Conservation (phyloP, 176 grass and related monocot species). For the Musa schizocarpa region DNA sequence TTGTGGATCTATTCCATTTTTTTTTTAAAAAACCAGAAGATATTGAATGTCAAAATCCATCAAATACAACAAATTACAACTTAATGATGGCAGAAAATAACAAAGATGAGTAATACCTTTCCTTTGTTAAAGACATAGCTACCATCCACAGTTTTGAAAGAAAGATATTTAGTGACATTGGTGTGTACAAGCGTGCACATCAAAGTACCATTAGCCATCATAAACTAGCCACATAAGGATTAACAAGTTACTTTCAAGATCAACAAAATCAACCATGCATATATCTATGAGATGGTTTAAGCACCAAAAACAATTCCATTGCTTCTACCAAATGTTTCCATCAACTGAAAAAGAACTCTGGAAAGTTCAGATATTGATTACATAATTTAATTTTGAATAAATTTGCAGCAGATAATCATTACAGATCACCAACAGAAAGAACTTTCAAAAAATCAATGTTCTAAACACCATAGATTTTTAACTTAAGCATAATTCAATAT, state of each 20-base stretch:
- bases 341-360: too few species aligned
- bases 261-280: not conserved
- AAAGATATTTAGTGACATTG: conserved; percentile 75
- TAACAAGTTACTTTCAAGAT: conserved; percentile 12
- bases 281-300: not conserved
- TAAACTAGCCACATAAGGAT: conserved; percentile 43
- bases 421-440: too few species aligned
- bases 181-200: conserved; percentile 79
- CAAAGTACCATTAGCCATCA: conserved; percentile 82
- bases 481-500: not conserved
- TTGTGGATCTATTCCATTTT: conserved; percentile 58
- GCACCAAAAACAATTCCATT: not conserved
- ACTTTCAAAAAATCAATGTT: too few species aligned
- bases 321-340: too few species aligned
- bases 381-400: too few species aligned
- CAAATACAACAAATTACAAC: conserved; percentile 7
- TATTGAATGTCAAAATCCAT: not conserved
- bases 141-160: conserved; percentile 79
- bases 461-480: too few species aligned
- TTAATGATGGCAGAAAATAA: not conserved
- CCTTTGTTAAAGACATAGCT: conserved; percentile 88
- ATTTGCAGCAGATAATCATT: too few species aligned
- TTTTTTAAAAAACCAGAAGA: not conserved
- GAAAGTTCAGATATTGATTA: too few species aligned
- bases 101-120: conserved; percentile 36